Evolutionary conservation across 2,329 filamentous ascomycete genomes (phyloP), one percentile per base, ranked within the genome.

Genomic region (Fonsecaea pugnacius): DNA sequence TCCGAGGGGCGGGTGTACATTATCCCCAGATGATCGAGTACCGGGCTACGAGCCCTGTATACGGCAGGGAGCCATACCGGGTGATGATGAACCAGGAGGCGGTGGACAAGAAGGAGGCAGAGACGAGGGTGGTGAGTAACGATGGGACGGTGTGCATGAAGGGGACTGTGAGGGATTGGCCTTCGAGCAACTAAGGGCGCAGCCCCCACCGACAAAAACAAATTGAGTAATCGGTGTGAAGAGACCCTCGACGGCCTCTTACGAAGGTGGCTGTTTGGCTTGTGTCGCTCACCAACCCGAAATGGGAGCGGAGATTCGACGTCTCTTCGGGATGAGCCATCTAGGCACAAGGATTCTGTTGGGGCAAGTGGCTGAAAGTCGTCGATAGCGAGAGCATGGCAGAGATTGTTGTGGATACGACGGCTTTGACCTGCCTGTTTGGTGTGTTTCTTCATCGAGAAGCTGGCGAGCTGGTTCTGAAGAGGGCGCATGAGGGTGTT

Each of bases 11-110:
- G 2, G 67, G 65, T 7, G 27, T 52, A 18, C 52, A 51, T 24
- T 71, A 68, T 2, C 81, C 81, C 1, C 72, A 75, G 66, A 78
- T 74, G 48, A 79, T 84, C 52, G 72, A 70, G 2, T 84, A 84
- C 69, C 73, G 82, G 12, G 82, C 81, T 24, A 83, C 81, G 14
- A 79, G 75, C 63, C 81, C 82, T 3, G 66, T 84, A 21, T 84
- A 83, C 75, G 81, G 77, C 1, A 78, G 78, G 12, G 81, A 84
- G 65, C 73, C 74, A 62, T 83, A 83, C 72, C 72, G 75, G 52
- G 75, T 82, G 67, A 70, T 79, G 18, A 71, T 83, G 65, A 74
- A 77, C 55, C 72, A 77, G 60, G 76, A 58, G 18, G 64, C 59
- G 8, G 58, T 62, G 21, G 57, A 56, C 8, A 58, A 65, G 6